These are phyloP conservation scores for Lipomyces anomalus DNA, from an alignment of 805 yeast genomes.

Conservation along the genomic window DNA sequence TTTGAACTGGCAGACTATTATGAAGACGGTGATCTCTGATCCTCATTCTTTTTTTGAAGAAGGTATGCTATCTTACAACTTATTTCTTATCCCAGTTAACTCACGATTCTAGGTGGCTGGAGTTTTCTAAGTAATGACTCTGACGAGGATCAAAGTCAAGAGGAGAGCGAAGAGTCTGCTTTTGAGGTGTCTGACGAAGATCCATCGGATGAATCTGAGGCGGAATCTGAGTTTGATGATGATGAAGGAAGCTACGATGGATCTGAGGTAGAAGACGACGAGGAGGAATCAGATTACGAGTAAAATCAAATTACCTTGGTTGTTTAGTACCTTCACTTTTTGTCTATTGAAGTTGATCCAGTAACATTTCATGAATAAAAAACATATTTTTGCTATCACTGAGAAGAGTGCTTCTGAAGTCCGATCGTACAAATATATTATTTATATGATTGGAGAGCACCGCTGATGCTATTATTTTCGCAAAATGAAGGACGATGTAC, in stretches of 20 bases:
- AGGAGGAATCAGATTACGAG: conserved; percentile 29
- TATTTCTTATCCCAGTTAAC: too few relatives aligned
- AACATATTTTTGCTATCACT: too few relatives aligned
- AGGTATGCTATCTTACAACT: conserved; percentile 44
- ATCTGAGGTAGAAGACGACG: conserved; percentile 20
- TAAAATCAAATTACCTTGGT: too few relatives aligned
- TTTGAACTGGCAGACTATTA: conserved; percentile 90
- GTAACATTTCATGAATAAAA: too few relatives aligned
- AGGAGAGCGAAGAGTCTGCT: conserved; percentile 60
- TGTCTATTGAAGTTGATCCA: too few relatives aligned
- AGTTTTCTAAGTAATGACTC: conserved; percentile 83
- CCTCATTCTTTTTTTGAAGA: conserved; percentile 90
- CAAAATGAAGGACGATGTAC: too few relatives aligned
- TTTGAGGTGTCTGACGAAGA: conserved; percentile 40
- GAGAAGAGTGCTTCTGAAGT: too few relatives aligned
- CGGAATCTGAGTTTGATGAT: conserved; percentile 10
- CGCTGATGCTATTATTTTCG: too few relatives aligned
- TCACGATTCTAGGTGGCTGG: too few relatives aligned
- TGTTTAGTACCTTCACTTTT: too few relatives aligned
- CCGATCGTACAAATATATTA: too few relatives aligned
- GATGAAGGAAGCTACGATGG: conserved; percentile 7
- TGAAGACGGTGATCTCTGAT: conserved; percentile 88
- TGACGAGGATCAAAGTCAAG: conserved; percentile 65
- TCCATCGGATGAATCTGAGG: conserved; percentile 23
- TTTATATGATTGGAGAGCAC: too few relatives aligned